Base-by-base conservation (phyloP, 2,329 filamentous ascomycete species). In the Neonectria coccinea region DNA sequence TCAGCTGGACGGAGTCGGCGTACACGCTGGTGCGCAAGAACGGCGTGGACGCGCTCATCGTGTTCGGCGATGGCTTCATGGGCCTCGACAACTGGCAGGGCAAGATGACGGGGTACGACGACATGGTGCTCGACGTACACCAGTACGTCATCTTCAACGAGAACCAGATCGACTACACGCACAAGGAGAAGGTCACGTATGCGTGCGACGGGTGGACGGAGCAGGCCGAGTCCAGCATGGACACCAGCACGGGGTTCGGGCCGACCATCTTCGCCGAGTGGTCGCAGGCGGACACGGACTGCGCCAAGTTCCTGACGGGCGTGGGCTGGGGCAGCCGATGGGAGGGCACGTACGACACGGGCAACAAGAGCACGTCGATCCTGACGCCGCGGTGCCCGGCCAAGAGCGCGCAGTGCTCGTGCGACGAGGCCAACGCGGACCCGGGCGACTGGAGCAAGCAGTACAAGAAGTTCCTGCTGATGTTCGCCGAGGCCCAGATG, bases 111-210 rank as follows among this genome's bases (percentile, higher is more conserved):
- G 84, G 86, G 22, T 86, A 92, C 75, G 84, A 90, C 51, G 87
- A 90, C 68, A 84, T 98, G 69, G 87, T 97, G 18, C 88, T 99
- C n/a, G 96, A 99, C 79, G 96, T 97, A 41, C 96, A 99, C 80
- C 95, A 98, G 79, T 99, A 99, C 79, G 93, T 97, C 75, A 97
- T 97, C 79, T 99, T 99, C 86, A 97, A 99, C 84, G 88, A 88
- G 42, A 89, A 91, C 69, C 93, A 97, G 79, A 91, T 99, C 75
- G 87, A 88, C 52, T 90, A 91, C 75, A 90, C 90, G 60, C 96
- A 98, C 81, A 85, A 90, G 59, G 86, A 90, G 70, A 97, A 97
- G 81, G 86, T 98, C 62, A 84, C 91, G 65, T 97, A 97, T 76
- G 93, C 95, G 4, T 99, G 96, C 81, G 82, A 86, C 18, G 93